Evolutionary conservation across 164 flowering plant species (phyloP).

Genomic region (Protea cynaroides): DNA sequence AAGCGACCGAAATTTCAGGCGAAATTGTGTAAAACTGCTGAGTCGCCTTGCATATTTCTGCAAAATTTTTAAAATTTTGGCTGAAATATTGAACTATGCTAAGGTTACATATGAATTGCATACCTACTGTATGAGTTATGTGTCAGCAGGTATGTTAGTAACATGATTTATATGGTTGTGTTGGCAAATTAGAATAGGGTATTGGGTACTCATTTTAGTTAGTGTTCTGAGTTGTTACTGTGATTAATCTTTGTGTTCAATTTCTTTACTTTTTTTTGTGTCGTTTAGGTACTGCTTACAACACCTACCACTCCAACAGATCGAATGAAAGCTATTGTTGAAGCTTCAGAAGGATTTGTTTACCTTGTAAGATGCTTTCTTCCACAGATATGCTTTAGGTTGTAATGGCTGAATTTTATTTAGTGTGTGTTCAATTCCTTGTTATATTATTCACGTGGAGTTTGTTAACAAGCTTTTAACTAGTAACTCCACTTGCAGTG

Average conservation of each 20-base stretch:
- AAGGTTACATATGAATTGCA: too few species aligned
- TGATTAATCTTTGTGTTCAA: not conserved
- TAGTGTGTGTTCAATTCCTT: not conserved
- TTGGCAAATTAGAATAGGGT: too few species aligned
- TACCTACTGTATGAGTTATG: too few species aligned
- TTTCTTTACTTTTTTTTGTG: slow-evolving; percentile 5
- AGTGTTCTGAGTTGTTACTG: not conserved
- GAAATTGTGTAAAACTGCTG: too few species aligned
- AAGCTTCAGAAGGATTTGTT: slow-evolving; percentile 83
- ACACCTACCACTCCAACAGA: slow-evolving; percentile 86
- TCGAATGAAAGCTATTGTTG: slow-evolving; percentile 79
- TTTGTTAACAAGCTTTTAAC: not conserved
- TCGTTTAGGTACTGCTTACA: slow-evolving; percentile 70
- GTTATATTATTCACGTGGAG: not conserved
- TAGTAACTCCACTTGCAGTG: not conserved
- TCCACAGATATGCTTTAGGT: not conserved
- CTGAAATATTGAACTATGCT: too few species aligned
- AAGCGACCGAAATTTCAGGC: too few species aligned
- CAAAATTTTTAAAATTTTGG: too few species aligned
- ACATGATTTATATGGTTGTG: too few species aligned
- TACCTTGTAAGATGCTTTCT: slow-evolving; percentile 63
- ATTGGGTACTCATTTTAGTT: not conserved
- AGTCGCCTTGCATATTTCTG: too few species aligned
- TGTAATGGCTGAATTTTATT: not conserved
- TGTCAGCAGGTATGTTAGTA: too few species aligned